A percentile compares a stretch with the other conserved stretches of the same genome.
Evolutionary conservation across 352 stramenopile species (phyloP).

Genomic region (Pilasporangium apinafurcum): DNA sequence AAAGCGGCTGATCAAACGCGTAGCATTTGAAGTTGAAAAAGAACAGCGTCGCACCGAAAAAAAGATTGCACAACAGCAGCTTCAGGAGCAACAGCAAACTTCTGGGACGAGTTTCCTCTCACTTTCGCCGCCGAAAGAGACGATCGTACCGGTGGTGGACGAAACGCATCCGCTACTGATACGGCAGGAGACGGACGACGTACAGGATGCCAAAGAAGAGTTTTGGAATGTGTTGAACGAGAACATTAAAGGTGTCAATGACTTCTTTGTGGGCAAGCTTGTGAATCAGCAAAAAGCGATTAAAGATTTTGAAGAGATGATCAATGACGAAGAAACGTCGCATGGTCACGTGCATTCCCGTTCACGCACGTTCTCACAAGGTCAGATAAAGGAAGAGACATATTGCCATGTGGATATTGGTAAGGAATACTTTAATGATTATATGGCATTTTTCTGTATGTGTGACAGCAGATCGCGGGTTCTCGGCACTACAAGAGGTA

Average conservation of each 20-base stretch:
- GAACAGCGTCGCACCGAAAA: conserved; percentile 69
- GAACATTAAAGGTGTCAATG: conserved; percentile 82
- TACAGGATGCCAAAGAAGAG: conserved; percentile 70
- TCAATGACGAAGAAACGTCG: conserved; percentile 62
- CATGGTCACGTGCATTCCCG: conserved; percentile 74
- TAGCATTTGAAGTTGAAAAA: conserved; percentile 86
- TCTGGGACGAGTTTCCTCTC: too few relatives aligned
- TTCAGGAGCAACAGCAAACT: conserved; percentile 10
- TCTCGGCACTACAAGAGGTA: conserved; percentile 80
- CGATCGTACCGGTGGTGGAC: conserved; percentile 35
- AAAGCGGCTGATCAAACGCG: conserved; percentile 88
- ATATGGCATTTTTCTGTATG: neutral
- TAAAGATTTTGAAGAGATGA: conserved; percentile 66
- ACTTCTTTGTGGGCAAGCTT: conserved; percentile 75
- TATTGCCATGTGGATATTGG: neutral
- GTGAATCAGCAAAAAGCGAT: conserved; percentile 59
- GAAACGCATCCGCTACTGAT: conserved; percentile 63
- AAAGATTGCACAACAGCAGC: conserved; percentile 37
- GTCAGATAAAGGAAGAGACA: too few relatives aligned
- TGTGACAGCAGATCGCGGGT: conserved; percentile 44
- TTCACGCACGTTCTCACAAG: conserved; percentile 51
- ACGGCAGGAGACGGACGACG: conserved; percentile 41
- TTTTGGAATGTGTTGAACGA: conserved; percentile 78
- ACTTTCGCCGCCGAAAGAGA: conserved; percentile 6
- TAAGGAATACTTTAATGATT: neutral